Percentiles rank a stretch among this genome's conserved stretches.
Evolutionary conservation across 2,329 filamentous ascomycete species (phyloP).

Genomic region (Aspergillus ustus): DNA sequence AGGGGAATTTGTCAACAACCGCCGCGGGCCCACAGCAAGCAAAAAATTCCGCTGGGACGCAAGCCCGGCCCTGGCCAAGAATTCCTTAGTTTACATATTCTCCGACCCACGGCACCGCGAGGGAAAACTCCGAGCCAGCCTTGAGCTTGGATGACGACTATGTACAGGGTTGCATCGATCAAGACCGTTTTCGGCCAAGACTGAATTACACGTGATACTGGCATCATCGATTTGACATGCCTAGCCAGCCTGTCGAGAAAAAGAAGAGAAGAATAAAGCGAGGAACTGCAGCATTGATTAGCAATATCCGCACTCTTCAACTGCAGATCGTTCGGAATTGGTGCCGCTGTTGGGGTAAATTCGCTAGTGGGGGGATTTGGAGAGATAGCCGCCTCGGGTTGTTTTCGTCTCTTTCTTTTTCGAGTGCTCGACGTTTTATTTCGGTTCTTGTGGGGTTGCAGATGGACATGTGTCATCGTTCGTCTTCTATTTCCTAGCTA

Average conservation of each 20-base stretch:
- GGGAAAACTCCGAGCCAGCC: not conserved
- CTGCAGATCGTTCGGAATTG: not conserved
- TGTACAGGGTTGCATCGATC: not conserved
- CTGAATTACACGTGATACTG: not conserved
- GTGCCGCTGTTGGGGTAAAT: not conserved
- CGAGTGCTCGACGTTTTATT: not conserved
- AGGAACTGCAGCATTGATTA: too few species aligned
- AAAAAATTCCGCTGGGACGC: too few species aligned
- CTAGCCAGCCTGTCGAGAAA: too few species aligned
- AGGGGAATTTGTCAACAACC: not conserved
- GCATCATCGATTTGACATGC: not conserved
- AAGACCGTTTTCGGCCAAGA: not conserved
- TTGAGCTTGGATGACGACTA: too few species aligned
- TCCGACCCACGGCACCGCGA: not conserved
- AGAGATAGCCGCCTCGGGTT: not conserved
- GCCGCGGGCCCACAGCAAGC: not conserved
- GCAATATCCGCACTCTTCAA: too few species aligned
- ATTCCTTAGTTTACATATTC: not conserved
- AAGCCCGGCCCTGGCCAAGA: too few species aligned
- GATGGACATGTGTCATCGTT: not conserved
- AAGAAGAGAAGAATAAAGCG: too few species aligned
- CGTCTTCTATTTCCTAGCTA: not conserved
- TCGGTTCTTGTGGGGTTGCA: not conserved
- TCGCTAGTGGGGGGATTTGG: not conserved
- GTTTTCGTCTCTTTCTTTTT: not conserved